phyloP scores from a whole-genome alignment of 257 asterid species.

The Scutellaria galericulata region DNA sequence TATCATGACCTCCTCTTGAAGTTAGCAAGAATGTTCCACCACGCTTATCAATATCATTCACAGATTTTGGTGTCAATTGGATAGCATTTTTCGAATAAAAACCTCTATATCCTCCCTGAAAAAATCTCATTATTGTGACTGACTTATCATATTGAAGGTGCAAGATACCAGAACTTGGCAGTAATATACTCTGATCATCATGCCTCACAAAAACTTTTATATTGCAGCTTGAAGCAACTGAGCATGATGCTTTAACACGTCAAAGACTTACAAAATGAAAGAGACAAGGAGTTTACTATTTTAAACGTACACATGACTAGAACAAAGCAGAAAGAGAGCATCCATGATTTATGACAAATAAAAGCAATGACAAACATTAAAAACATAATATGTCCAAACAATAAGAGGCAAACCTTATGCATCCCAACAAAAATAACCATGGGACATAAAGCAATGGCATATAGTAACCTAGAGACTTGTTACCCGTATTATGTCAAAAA shows the following conservation, averaged over 20 bases:
- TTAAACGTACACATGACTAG: slow-evolving; percentile 15
- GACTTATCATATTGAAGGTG: slow-evolving; percentile 4
- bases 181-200: neutral
- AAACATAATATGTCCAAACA: neutral
- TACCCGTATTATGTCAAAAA: neutral
- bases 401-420: neutral
- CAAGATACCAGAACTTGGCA: slow-evolving; percentile 11
- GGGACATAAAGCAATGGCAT: neutral
- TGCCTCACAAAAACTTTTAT: slow-evolving; percentile 7
- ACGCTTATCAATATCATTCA: slow-evolving; percentile 87
- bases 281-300: slow-evolving; percentile 1
- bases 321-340: slow-evolving; percentile 23
- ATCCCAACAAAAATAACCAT: slow-evolving; percentile 8
- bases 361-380: slow-evolving; percentile 9
- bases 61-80: slow-evolving; percentile 75
- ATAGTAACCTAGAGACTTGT: slow-evolving; percentile 9
- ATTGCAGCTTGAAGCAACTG: slow-evolving; percentile 1
- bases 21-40: slow-evolving; percentile 96
- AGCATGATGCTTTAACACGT: neutral
- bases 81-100: slow-evolving; percentile 89
- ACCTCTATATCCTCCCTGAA: slow-evolving; percentile 96
- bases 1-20: slow-evolving; percentile 95
- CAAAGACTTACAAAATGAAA: slow-evolving; percentile 2
- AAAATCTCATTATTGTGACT: slow-evolving; percentile 31
- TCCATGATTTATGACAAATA: slow-evolving; percentile 14